Base-by-base conservation (phyloP, 108 stramenopile genomes). In the Nitzschia sp. region DNA sequence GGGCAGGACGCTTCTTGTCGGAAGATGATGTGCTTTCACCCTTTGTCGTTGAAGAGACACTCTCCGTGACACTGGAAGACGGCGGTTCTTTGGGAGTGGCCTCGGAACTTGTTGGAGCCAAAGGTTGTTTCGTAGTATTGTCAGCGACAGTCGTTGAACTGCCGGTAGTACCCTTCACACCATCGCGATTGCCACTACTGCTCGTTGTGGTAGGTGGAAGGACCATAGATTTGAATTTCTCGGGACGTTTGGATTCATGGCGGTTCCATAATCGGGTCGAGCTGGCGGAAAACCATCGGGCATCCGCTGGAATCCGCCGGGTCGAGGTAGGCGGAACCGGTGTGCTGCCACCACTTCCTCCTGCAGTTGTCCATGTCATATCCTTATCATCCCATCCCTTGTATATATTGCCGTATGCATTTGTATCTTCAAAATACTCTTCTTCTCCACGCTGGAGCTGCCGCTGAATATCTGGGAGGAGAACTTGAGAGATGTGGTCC, bases 401-500 rank as follows among this genome's bases (percentile, higher is more conserved):
- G 53, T 69, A 83, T 10, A 91, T 37, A 52, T 87, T 90, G 10
- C 86, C 86, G 50, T 82, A 82, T 10, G 57, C 72, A 20, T 72
- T 50, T 9, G 86, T 85, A 40, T 91, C 90, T 77, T 88, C 86
- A 51, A 75, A 80, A 75, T 91, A 91, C 8, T 62, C 67, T 81
- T 88, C 90, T 73, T 91, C 90, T 39, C 87, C 87, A 20, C 86
- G 81, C 40, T 81, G 48, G 10, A 91, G 43, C 53, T 91, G 90
- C 43, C 77, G 79, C 65, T 91, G 90, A 46, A 91, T 76, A 19
- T 85, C 82, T 21, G 73, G 64, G 15, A 86, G 56, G 2, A 80
- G 77, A 7, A 62, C 65, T 51, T 62, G 37, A 10, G 82, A 77
- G 43, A 77, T 69, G 46, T 51, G 57, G 40, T 29, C 40, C 39